Percentiles rank a stretch among this genome's conserved stretches.
phyloP scores from a whole-genome alignment of 1,284 basidiomycete species.

The Kwoniella shivajii region DNA sequence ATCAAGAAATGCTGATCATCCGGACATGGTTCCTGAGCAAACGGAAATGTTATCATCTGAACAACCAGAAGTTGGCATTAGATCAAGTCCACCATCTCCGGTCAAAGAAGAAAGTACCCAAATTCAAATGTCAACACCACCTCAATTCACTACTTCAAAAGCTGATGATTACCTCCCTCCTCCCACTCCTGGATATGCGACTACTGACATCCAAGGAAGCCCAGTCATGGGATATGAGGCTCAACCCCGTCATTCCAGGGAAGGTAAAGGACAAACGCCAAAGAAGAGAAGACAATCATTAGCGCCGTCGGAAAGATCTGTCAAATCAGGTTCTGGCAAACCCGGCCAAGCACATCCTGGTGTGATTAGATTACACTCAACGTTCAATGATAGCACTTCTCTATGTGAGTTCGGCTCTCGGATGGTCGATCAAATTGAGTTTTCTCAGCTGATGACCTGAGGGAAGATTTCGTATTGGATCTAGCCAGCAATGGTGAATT shows the following conservation, averaged over 20 bases:
- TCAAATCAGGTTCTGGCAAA: constrained; percentile 22
- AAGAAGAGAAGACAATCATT: constrained; percentile 36
- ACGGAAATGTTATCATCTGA: constrained; percentile 12
- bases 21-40: constrained; percentile 33
- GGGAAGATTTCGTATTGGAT: constrained; percentile 93
- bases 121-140: neutral
- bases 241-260: constrained; percentile 11
- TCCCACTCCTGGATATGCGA: constrained; percentile 9
- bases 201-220: constrained; percentile 10
- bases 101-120: constrained; percentile 36
- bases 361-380: constrained; percentile 74
- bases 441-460: no score
- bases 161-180: constrained; percentile 1
- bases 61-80: constrained; percentile 10
- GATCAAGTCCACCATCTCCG: constrained; percentile 38
- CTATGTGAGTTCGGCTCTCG: constrained; percentile 65
- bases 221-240: constrained; percentile 4
- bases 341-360: constrained; percentile 67
- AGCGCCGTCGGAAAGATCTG: constrained; percentile 41
- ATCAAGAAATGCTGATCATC: constrained; percentile 31
- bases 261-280: constrained; percentile 15
- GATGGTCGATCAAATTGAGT: neutral
- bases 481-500: constrained; percentile 88
- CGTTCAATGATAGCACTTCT: constrained; percentile 81
- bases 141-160: neutral